Conservation (phyloP, 345 rosid genomes). For the Eucalyptus rudis region DNA sequence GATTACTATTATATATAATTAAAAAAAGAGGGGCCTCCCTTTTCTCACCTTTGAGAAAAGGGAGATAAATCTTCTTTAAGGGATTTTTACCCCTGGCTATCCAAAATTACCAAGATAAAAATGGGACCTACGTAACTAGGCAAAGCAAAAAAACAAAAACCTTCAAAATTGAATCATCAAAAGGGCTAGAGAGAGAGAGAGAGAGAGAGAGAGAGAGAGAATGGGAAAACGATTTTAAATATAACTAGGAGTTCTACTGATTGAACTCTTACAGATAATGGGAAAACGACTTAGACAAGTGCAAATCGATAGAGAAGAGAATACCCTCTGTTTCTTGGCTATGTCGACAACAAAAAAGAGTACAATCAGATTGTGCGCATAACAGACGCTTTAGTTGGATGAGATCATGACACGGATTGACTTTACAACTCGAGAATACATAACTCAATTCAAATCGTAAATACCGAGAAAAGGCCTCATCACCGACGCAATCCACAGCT, state of each 20-base stretch:
- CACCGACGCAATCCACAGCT: slow-evolving; percentile 63
- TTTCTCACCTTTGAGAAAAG: not conserved
- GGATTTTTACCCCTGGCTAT: not conserved
- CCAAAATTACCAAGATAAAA: not conserved
- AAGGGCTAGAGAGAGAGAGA: not conserved
- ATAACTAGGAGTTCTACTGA: not conserved
- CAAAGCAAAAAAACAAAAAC: not conserved
- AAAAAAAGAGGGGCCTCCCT: not conserved
- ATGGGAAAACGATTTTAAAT: not conserved
- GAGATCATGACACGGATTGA: not conserved
- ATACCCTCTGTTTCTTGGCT: not conserved
- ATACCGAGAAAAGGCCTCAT: slow-evolving; percentile 49
- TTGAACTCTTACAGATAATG: not conserved
- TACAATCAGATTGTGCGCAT: not conserved
- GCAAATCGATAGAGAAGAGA: not conserved
- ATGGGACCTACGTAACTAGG: not conserved
- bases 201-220: too few species aligned
- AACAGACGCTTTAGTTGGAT: not conserved
- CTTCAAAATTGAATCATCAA: too few species aligned
- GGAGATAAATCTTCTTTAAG: not conserved
- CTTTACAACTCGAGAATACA: not conserved
- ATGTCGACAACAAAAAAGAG: not conserved
- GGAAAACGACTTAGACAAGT: not conserved
- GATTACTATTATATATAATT: not conserved
- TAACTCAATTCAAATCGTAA: slow-evolving; percentile 11